Evolutionary conservation across 208 protist genomes (phyloP), one percentile per base, ranked within the genome.

Genomic region (Acanthamoeba polyphaga): DNA sequence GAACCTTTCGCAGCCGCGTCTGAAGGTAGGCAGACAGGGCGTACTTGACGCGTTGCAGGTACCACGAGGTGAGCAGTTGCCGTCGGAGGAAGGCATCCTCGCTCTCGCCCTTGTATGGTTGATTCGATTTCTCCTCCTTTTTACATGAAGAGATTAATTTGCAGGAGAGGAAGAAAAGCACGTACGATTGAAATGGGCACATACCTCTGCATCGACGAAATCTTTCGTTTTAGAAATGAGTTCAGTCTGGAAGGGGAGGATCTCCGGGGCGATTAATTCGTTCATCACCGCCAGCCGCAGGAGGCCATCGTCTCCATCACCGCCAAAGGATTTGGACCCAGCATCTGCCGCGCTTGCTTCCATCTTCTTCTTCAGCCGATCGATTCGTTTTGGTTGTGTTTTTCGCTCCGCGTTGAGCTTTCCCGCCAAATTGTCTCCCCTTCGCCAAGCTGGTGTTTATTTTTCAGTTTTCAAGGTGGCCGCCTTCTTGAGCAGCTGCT

Each of bases 401-500:
- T 32, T 49, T 49, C 10, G 34, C 46, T 49, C 46, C 46, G 46
- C 5, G 46, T 64, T 64, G 22, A 17, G 58, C 22, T 64, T 68
- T 60, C 53, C 53, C 53, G 19, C 17, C 53, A 15, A 22, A 60
- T 2, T 60, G 6, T 15, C 13, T 22, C 53, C 22, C 15, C 17
- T 74, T 68, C 27, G 6, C 62, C 22, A 68, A 68, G 27, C 17
- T 27, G 27, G 62, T 68, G 17, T 68, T 34, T n/a, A 74, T 74
- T 74, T 72, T 34, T 34, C 66, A 29, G 32, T 38, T 38, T 74
- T n/a, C 32, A 34, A 22, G 19, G 53, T 6, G 13, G 53, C 53
- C 19, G 53, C 53, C 53, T 22, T 60, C 60, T 96, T 66, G 53
- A 95, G 51, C 12, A 96, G 27, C 27, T 66, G 58, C 24, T 93